Percentiles rank a stretch among this genome's conserved stretches.
phyloP scores from a whole-genome alignment of 1,139 yeast genomes.

The Diutina siamensis region DNA sequence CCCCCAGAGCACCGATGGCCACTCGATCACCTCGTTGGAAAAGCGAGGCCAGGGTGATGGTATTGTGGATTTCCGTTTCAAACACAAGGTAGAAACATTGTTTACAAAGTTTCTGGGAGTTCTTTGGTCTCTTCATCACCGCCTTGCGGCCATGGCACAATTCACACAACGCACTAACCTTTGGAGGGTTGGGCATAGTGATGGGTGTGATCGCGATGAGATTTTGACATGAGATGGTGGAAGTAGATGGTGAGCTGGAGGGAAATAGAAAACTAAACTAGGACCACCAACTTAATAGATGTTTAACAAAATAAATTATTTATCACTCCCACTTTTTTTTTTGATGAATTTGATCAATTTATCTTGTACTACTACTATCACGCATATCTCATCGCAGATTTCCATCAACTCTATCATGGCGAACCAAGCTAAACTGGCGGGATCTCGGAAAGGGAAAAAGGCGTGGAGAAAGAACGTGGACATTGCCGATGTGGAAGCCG shows the following conservation, averaged over 20 bases:
- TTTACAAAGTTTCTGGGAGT: slow-evolving; percentile 83
- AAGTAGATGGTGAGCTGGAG: no score
- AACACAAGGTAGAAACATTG: slow-evolving; percentile 82
- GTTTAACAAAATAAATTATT: no score
- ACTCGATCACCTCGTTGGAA: slow-evolving; percentile 76
- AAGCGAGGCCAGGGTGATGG: slow-evolving; percentile 59
- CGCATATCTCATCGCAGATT: slow-evolving; percentile 3
- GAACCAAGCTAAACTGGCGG: neutral
- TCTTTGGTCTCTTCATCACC: slow-evolving; percentile 84
- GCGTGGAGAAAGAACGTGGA: slow-evolving; percentile 97
- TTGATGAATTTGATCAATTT: neutral
- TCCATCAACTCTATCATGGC: slow-evolving; percentile 1
- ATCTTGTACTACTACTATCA: neutral
- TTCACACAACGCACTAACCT: slow-evolving; percentile 53
- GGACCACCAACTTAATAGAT: no score
- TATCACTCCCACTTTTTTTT: neutral
- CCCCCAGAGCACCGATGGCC: slow-evolving; percentile 98
- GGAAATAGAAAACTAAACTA: no score
- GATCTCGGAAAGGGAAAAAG: slow-evolving; percentile 83
- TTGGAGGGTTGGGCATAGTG: slow-evolving; percentile 11
- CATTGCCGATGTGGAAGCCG: slow-evolving; percentile 61
- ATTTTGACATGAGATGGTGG: neutral
- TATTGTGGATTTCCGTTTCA: slow-evolving; percentile 91
- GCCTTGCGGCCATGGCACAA: slow-evolving; percentile 81
- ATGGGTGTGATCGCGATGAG: neutral